Conservation (phyloP, 257 asterid genomes). For the Oldenlandia corymbosa region DNA sequence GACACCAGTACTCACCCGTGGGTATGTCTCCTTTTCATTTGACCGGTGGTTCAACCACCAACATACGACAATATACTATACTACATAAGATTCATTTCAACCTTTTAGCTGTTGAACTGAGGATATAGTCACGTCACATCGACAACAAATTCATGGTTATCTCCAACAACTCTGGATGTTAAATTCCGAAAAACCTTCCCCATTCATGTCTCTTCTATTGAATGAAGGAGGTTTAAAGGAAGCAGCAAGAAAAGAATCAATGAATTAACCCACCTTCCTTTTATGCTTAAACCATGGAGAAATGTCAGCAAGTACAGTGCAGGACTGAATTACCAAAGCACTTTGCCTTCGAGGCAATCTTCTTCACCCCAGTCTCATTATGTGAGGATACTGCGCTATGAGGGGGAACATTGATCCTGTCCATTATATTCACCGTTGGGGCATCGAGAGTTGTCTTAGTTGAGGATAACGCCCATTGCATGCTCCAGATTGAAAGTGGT, state of each 20-base stretch:
- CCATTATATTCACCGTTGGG: conserved; percentile 49
- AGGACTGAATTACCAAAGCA: conserved; percentile 65
- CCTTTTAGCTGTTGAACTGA: no score
- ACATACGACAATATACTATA: no score
- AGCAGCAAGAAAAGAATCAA: conserved; percentile 1
- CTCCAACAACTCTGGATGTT: no score
- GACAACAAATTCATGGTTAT: no score
- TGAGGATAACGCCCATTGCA: conserved; percentile 76
- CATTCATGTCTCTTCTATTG: no score
- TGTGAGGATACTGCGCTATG: conserved; percentile 21
- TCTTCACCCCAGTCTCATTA: conserved; percentile 43
- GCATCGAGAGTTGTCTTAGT: conserved; percentile 48
- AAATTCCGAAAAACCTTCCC: no score
- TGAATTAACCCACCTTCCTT: not conserved
- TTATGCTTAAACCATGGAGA: no score
- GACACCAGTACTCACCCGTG: no score
- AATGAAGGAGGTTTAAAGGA: conserved; percentile 15
- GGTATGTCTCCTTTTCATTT: no score
- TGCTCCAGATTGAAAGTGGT: conserved; percentile 94
- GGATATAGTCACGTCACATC: no score
- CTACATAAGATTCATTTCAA: no score
- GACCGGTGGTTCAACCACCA: no score
- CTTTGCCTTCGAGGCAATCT: conserved; percentile 45
- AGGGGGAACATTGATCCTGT: conserved; percentile 36
- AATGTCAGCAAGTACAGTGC: conserved; percentile 58